Percentiles rank a stretch among this genome's conserved stretches.
These are phyloP conservation scores for Orbilia javanica DNA, from an alignment of 2,329 filamentous ascomycete genomes.

Conservation along the genomic window DNA sequence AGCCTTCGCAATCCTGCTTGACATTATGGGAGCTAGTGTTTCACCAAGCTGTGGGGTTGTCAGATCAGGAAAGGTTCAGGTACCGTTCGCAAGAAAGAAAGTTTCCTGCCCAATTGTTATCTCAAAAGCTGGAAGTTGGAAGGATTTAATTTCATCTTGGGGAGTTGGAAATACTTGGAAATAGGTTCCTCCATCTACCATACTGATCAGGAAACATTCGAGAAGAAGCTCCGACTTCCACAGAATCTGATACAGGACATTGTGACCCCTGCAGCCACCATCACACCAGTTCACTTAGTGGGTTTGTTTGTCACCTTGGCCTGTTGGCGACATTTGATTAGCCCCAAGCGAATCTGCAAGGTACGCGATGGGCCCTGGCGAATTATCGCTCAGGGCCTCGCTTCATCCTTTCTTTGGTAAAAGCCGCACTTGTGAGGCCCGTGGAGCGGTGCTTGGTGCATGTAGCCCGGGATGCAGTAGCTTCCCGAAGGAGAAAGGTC, in stretches of 20 bases:
- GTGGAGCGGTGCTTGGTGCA: not conserved
- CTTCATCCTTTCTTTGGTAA: conserved; percentile 33
- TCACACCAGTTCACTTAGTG: conserved; percentile 1
- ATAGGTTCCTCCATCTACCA: conserved; percentile 13
- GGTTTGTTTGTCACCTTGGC: conserved; percentile 25
- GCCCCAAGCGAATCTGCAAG: conserved; percentile 56
- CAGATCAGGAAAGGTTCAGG: conserved; percentile 43
- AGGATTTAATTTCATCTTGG: conserved; percentile 13
- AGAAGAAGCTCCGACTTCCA: conserved; percentile 41
- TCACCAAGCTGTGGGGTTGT: conserved; percentile 14
- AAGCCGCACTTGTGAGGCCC: conserved; percentile 54
- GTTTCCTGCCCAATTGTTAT: conserved; percentile 10
- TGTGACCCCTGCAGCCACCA: conserved; percentile 46
- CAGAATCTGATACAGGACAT: conserved; percentile 45
- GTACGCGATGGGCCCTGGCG: conserved; percentile 42
- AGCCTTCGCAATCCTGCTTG: not conserved
- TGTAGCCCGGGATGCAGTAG: conserved; percentile 27
- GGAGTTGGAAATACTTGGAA: conserved; percentile 4
- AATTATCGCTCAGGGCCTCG: conserved; percentile 28
- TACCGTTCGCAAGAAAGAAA: conserved; percentile 25
- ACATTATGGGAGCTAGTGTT: conserved; percentile 3
- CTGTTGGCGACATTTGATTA: conserved; percentile 27
- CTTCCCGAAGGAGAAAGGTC: conserved; percentile 10
- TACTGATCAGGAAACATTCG: conserved; percentile 50
- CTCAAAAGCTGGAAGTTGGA: not conserved